Conservation (phyloP, 2,329 filamentous ascomycete species). For the Cladosporium oxysporum region DNA sequence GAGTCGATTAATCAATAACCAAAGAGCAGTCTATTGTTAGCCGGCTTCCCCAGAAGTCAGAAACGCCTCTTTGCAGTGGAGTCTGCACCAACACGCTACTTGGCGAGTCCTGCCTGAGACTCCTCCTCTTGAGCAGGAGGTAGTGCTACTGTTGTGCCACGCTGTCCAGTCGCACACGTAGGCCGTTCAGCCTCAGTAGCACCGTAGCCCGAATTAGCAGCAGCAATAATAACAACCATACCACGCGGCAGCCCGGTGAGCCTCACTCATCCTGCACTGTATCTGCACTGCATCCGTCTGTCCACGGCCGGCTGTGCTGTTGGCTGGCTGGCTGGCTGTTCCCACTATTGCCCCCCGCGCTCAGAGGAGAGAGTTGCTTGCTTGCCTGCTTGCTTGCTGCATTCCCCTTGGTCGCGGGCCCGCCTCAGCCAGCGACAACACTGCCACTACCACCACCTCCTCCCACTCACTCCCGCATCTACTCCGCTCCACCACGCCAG, state of each 20-base stretch:
- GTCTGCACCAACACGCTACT: not conserved
- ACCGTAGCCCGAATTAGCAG: not conserved
- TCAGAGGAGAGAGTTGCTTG: not conserved
- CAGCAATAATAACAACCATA: not conserved
- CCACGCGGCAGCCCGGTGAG: not conserved
- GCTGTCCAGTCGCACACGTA: not conserved
- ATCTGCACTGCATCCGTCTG: not conserved
- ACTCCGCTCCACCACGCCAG: not conserved
- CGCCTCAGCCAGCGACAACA: slow-evolving; percentile 2
- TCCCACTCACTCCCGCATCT: too few relatives aligned
- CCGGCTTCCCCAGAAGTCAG: not conserved
- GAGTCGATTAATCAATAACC: not conserved
- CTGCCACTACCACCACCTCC: too few relatives aligned
- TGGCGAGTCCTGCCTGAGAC: slow-evolving; percentile 3
- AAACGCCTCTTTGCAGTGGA: slow-evolving; percentile 2
- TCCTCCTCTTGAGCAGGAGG: not conserved
- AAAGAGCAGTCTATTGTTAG: not conserved
- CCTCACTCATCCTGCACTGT: not conserved
- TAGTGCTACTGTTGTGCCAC: not conserved
- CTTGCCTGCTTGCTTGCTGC: not conserved
- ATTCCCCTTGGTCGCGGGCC: not conserved
- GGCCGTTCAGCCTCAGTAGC: not conserved
- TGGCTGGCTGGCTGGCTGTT: not conserved
- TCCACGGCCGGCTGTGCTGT: not conserved
- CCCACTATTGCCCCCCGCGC: not conserved